Evolutionary conservation across 164 flowering plant genomes (phyloP), one percentile per base, ranked within the genome.

Genomic region (Piper longum): DNA sequence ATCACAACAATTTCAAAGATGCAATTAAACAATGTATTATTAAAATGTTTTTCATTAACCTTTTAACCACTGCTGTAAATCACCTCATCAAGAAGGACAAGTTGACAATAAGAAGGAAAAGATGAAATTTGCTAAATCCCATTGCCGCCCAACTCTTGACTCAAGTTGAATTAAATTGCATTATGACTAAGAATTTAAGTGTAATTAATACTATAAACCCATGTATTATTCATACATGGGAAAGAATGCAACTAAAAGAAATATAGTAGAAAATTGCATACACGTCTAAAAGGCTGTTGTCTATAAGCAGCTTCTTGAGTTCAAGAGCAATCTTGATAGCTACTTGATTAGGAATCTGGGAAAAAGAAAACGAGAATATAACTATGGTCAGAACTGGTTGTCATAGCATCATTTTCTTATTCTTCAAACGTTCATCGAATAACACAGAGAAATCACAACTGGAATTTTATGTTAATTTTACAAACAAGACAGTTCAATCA

Each of bases 221-320:
- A 26, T 26, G 36, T 26, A 26, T 26, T 26, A 26, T 2, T 0
- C 36, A 66, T 17, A 17, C 14, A 63, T 11, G 17, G 14, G 2
- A 60, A 6, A 44, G 9, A 67, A n/a, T 59, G 19, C 54, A 43
- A 13, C 62, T 26, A 26, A 26, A 26, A 26, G 36, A 44, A 57
- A 45, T 54, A 14, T 14, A 64, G 60, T 51, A 65, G 48, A 64
- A 5, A 41, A 59, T 51, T 57, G 66, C 88, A 66, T 86, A 93
- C 98, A 93, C 98, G 74, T 90, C 98, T 48, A 89, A 73, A 65
- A 93, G 92, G 76, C 90, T 93, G 77, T 90, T 93, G 74, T 93
- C 98, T 17, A 90, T 79, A 45, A 93, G 96, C 70, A 93, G 82
- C 84, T 90, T 93, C 73, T 93, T 90, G 64, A 93, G 85, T 64